Evolutionary conservation across 192 early-diverging fungal species (phyloP).

Genomic region (Coemansia sp.): DNA sequence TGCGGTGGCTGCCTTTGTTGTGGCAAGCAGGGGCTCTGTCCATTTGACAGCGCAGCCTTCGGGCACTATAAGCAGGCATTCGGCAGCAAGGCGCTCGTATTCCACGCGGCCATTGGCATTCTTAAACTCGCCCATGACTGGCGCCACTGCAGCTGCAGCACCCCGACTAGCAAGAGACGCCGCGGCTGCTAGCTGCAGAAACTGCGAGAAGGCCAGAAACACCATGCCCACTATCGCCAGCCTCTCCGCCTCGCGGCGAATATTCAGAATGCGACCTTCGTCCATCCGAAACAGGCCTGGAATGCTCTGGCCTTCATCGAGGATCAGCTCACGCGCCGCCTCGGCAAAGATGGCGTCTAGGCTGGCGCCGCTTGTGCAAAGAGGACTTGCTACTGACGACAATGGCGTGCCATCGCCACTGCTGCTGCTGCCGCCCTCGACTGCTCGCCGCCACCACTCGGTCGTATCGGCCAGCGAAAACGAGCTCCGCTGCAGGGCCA

Average conservation of each 20-base stretch:
- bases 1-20: not conserved
- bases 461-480: slow-evolving; percentile 25
- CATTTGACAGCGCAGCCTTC: slow-evolving; percentile 45
- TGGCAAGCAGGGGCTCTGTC: slow-evolving; percentile 31
- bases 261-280: slow-evolving; percentile 35
- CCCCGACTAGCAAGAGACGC: not conserved
- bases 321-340: slow-evolving; percentile 37
- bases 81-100: slow-evolving; percentile 31
- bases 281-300: slow-evolving; percentile 51
- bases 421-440: slow-evolving; percentile 7
- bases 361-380: slow-evolving; percentile 2
- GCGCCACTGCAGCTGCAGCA: not conserved
- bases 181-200: slow-evolving; percentile 29
- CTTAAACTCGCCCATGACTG: slow-evolving; percentile 13
- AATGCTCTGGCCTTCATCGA: slow-evolving; percentile 37
- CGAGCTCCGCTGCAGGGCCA: slow-evolving; percentile 29
- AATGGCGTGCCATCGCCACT: not conserved
- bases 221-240: slow-evolving; percentile 39
- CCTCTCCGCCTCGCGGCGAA: slow-evolving; percentile 45
- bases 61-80: slow-evolving; percentile 43
- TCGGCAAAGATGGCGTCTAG: slow-evolving; percentile 32
- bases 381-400: not conserved
- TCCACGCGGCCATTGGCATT: slow-evolving; percentile 35
- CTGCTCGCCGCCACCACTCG: slow-evolving; percentile 44
- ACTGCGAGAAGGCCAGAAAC: slow-evolving; percentile 45